Evolutionary conservation across 345 rosid species (phyloP), one percentile per base, ranked within the genome.

Genomic region (Eucalyptus decipiens): DNA sequence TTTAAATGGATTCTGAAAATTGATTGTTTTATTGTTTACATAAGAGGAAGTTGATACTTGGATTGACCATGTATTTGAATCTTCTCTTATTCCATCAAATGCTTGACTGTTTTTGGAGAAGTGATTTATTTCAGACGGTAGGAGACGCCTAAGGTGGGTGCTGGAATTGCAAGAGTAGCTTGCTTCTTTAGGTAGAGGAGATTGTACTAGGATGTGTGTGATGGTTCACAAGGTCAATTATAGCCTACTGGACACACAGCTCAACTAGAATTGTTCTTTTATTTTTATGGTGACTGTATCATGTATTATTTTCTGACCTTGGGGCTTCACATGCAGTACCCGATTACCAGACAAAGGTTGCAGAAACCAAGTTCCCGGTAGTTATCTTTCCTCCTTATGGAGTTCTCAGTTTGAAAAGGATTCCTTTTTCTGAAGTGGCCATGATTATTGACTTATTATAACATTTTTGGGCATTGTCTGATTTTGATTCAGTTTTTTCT

Each of bases 291-390:
- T 76, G 8, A 76, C 23, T 40, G 47, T 40, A 37, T 76, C 83
- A 76, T 76, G 83, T 76, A 76, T 21, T 76, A 19, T 23, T 76
- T 76, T 72, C 83, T 76, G 83, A 76, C 11, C 30, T 26, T 6
- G 83, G 83, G 30, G 83, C 83, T 76, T 42, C 83, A 76, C 45
- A 76, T 94, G 97, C 99, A 98, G 99, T 95, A 87, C 91, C 97
- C 42, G 92, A 94, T 89, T 91, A 91, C 89, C 95, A 91, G 91
- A 93, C 94, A 62, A 96, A 91, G 93, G 96, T 96, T 90, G 98
- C 96, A 87, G 97, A 96, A 91, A 87, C 97, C 62, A 95, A 94
- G 87, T 95, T 98, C 92, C 93, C 90, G 97, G 99, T 98, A 93
- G 45, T 28, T 88, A 90, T 91, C 87, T 40, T 56, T 87, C 49